These are phyloP conservation scores for Claviceps africana DNA, from an alignment of 2,329 filamentous ascomycete species.

Conservation along the genomic window DNA sequence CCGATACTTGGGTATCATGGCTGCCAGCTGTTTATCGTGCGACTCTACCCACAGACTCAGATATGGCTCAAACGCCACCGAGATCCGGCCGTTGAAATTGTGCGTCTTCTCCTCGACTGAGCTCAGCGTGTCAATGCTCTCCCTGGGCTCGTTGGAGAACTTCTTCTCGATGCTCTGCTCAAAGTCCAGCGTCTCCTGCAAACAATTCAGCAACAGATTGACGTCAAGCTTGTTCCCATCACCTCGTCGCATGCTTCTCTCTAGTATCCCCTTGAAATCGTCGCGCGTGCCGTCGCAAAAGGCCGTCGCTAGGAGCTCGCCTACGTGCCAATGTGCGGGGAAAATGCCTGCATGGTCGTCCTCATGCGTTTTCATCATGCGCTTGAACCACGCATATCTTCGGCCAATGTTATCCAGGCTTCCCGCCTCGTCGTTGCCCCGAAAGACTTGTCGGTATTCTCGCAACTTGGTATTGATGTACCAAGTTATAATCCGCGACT, in stretches of 20 bases:
- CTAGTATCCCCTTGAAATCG: constrained; percentile 86
- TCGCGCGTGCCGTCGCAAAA: constrained; percentile 94
- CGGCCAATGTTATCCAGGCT: constrained; percentile 93
- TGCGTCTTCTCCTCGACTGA: constrained; percentile 63
- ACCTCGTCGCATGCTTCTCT: constrained; percentile 66
- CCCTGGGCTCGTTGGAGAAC: constrained; percentile 59
- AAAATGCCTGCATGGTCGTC: constrained; percentile 85
- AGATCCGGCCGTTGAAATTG: constrained; percentile 80
- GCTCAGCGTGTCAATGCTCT: constrained; percentile 79
- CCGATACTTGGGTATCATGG: constrained; percentile 78
- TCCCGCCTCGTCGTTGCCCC: constrained; percentile 91
- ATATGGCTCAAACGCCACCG: constrained; percentile 93
- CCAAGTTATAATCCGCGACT: constrained; percentile 75
- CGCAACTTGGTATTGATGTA: constrained; percentile 95
- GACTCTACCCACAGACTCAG: constrained; percentile 94
- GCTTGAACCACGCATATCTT: constrained; percentile 89
- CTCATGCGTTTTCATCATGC: constrained; percentile 91
- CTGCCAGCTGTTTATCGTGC: constrained; percentile 75
- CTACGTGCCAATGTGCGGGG: constrained; percentile 74
- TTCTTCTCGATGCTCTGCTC: constrained; percentile 80
- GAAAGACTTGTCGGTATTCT: constrained; percentile 90
- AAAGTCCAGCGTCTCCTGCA: constrained; percentile 94
- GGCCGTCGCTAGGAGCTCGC: constrained; percentile 75
- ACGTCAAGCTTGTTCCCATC: constrained; percentile 78
- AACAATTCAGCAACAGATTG: constrained; percentile 70